These are phyloP conservation scores for Phytopythium delawarense DNA, from an alignment of 352 stramenopile species.

Conservation along the genomic window DNA sequence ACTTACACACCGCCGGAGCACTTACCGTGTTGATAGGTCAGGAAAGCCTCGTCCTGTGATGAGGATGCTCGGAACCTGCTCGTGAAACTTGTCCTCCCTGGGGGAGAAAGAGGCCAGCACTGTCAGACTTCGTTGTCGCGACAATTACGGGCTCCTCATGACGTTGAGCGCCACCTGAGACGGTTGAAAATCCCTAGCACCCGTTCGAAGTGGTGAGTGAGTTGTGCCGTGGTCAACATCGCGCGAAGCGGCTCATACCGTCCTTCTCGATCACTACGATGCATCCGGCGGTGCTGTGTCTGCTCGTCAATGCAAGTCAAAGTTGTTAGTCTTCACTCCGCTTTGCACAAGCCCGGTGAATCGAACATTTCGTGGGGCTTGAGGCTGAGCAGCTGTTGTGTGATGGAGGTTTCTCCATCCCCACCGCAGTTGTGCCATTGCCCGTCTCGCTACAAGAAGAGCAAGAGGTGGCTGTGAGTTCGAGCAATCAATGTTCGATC, in stretches of 20 bases:
- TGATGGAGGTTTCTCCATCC: slow-evolving; percentile 72
- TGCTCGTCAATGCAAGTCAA: slow-evolving; percentile 12
- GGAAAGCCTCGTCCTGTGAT: slow-evolving; percentile 93
- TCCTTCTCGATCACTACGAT: slow-evolving; percentile 97
- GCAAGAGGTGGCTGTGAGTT: background rate
- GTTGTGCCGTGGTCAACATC: slow-evolving; percentile 16
- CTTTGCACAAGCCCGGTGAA: background rate
- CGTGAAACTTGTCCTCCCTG: slow-evolving; percentile 86
- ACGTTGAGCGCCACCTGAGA: slow-evolving; percentile 39
- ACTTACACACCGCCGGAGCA: background rate
- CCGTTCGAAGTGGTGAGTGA: slow-evolving; percentile 39
- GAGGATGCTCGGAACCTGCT: slow-evolving; percentile 87
- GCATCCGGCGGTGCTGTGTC: slow-evolving; percentile 65
- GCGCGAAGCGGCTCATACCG: slow-evolving; percentile 33
- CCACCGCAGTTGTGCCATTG: slow-evolving; percentile 53
- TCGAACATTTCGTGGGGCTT: slow-evolving; percentile 48
- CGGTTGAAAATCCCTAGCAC: slow-evolving; percentile 93
- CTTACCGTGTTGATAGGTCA: slow-evolving; percentile 88
- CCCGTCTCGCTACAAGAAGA: slow-evolving; percentile 33
- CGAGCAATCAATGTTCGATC: background rate
- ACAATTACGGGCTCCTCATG: background rate
- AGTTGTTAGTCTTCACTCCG: background rate
- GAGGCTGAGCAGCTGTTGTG: slow-evolving; percentile 62
- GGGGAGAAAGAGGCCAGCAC: background rate
- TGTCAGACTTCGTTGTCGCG: background rate